Conservation (phyloP, 139 green algal genomes). For the Haematococcus lacustris region DNA sequence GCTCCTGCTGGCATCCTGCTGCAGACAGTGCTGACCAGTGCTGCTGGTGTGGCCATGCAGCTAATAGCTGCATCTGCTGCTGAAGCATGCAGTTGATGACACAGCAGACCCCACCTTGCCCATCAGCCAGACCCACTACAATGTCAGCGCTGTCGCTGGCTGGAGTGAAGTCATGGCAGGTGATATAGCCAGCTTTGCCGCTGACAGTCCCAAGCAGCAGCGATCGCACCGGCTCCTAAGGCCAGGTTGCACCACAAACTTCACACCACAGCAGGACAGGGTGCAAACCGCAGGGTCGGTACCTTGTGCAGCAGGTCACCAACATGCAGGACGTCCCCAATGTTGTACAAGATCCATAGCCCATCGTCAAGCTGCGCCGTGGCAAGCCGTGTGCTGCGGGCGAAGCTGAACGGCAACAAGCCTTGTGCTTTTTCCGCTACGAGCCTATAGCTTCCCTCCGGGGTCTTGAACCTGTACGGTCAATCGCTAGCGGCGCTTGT, state of each 20-base stretch:
- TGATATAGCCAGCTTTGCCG: slow-evolving; percentile 22
- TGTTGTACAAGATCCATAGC: background rate
- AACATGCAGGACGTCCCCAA: background rate
- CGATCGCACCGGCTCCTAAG: slow-evolving; percentile 3
- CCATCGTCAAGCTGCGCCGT: background rate
- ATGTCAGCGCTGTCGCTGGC: slow-evolving; percentile 54
- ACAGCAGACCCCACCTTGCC: slow-evolving; percentile 37
- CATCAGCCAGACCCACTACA: slow-evolving; percentile 58
- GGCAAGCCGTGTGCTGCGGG: background rate
- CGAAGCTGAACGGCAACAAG: background rate
- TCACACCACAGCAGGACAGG: background rate
- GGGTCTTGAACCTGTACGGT: slow-evolving; percentile 1
- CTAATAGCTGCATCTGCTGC: background rate
- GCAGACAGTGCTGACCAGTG: background rate
- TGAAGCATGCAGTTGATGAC: background rate
- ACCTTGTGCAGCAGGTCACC: background rate
- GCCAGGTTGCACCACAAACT: background rate
- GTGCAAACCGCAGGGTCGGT: background rate
- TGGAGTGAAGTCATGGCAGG: slow-evolving; percentile 42
- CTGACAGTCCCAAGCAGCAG: slow-evolving; percentile 4
- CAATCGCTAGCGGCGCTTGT: no score
- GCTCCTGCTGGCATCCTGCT: background rate
- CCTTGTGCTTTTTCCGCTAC: background rate
- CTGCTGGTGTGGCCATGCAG: background rate
- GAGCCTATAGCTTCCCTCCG: background rate